Evolutionary conservation across 441 rosid genomes (phyloP), one percentile per base, ranked within the genome.

Genomic region (Jatropha multifida): DNA sequence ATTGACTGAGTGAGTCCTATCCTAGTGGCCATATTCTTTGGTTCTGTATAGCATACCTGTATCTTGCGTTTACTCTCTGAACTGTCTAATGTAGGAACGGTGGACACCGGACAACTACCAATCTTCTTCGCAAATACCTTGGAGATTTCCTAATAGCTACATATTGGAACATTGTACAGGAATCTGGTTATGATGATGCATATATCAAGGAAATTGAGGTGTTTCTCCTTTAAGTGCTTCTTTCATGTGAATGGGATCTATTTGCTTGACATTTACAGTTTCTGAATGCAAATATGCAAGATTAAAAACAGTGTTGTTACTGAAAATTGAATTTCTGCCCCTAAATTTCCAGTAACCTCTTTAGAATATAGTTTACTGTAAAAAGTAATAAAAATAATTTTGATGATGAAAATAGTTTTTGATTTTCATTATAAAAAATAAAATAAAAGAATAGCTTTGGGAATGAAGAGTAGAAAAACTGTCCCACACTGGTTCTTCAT

Each of bases 171-270:
- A 80, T 70, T 72, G 79, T 89, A 40, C 89, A 85, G 85, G 93
- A 93, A 78, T 93, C 96, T 20, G 94, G 97, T 69, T 90, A 88
- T 83, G 90, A 87, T 84, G 88, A 90, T 78, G 85, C 85, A 63
- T 92, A 92, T 78, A 79, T 92, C 72, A 93, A 89, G 74, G 97
- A 92, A 83, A 93, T 95, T 85, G 99, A 95, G 98, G 99, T 88
- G 65, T 85, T 76, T 17, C 69, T 32, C 65, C 60, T 72, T 79
- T 67, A 49, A 18, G 17, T 40, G 32, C 54, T 60, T 68, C 38
- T 15, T 38, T 70, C 56, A 63, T 23, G 41, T 38, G 67, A 40
- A 55, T 75, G 62, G 13, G 54, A 56, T 27, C 17, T 44, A 40
- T 55, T 49, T 38, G 49, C 8, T 26, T 59, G 42, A 59, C n/a